These are phyloP conservation scores for Massospora cicadina DNA, from an alignment of 371 early-diverging fungal genomes.

Conservation along the genomic window DNA sequence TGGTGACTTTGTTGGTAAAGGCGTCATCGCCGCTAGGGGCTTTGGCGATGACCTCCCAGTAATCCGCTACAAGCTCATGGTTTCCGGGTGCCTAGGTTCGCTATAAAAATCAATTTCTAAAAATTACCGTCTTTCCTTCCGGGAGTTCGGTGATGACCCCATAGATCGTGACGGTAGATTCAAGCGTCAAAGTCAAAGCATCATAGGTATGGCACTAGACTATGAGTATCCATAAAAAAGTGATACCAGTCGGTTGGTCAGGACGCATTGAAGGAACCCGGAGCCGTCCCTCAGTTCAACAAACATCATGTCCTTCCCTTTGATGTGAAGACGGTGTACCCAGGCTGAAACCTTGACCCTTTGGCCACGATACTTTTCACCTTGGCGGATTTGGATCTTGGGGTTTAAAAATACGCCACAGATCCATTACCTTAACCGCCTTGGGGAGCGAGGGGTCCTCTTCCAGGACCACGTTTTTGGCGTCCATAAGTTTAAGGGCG, in stretches of 20 bases:
- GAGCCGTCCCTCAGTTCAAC: conserved; percentile 86
- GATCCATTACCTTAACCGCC: conserved; percentile 37
- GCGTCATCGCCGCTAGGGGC: conserved; percentile 94
- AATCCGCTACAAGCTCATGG: conserved; percentile 90
- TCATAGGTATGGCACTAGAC: conserved; percentile 82
- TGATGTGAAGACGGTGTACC: conserved; percentile 89
- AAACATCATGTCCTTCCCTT: conserved; percentile 95
- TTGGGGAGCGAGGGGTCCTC: conserved; percentile 59
- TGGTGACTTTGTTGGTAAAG: conserved; percentile 72
- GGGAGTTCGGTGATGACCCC: conserved; percentile 79
- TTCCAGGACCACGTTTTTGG: conserved; percentile 56
- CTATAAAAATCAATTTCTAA: background rate
- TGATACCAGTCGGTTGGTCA: conserved; percentile 66
- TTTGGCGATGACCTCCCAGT: conserved; percentile 84
- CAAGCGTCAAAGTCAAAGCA: conserved; percentile 78
- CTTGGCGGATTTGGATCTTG: conserved; percentile 66
- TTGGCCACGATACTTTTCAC: conserved; percentile 41
- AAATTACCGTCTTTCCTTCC: conserved; percentile 72
- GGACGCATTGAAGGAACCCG: conserved; percentile 84
- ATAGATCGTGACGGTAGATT: conserved; percentile 77
- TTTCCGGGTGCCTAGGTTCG: conserved; percentile 72
- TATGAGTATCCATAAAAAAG: conserved; percentile 3
- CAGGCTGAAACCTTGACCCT: conserved; percentile 87
- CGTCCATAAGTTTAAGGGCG: conserved; percentile 60
- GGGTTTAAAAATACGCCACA: background rate